Evolutionary conservation across 805 yeast species (phyloP).

Genomic region (Metschnikowia santaceciliae): DNA sequence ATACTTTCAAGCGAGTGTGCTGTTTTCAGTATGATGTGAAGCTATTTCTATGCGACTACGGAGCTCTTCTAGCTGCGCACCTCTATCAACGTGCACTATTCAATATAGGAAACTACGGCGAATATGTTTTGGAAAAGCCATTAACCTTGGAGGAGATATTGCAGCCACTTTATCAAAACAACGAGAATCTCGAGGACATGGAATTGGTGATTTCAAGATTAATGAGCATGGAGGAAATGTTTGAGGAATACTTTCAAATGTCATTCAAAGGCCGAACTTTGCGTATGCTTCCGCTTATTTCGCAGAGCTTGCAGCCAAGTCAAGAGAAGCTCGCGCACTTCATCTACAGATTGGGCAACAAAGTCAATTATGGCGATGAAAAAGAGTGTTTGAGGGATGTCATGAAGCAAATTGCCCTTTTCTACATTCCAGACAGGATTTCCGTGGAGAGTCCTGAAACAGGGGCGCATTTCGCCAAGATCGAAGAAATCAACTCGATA

Average conservation of each 20-base stretch:
- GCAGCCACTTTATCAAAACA: conserved; percentile 29
- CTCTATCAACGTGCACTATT: conserved; percentile 78
- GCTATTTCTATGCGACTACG: conserved; percentile 77
- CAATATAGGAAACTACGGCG: conserved; percentile 81
- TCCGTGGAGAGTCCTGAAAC: conserved; percentile 8
- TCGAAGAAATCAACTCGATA: conserved; percentile 22
- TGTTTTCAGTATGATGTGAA: conserved; percentile 84
- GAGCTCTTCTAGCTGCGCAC: conserved; percentile 58
- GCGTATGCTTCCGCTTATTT: conserved; percentile 59
- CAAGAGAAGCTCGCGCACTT: conserved; percentile 63
- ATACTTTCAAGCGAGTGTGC: conserved; percentile 60
- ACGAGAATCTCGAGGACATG: conserved; percentile 15
- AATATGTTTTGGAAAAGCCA: conserved; percentile 22
- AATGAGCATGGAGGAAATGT: conserved; percentile 66
- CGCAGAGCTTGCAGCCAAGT: conserved; percentile 62
- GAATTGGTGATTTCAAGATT: conserved; percentile 19
- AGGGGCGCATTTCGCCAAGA: conserved; percentile 14
- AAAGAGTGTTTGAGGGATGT: conserved; percentile 63
- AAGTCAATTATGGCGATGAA: conserved; percentile 66
- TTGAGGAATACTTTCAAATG: conserved; percentile 65
- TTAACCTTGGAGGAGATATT: conserved; percentile 32
- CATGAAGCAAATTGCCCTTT: conserved; percentile 61
- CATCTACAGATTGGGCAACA: conserved; percentile 54
- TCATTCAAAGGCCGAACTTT: conserved; percentile 35
- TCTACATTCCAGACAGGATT: conserved; percentile 63